A percentile compares a stretch with the other conserved stretches of the same genome.
phyloP scores from a whole-genome alignment of 148 eudicot species.

The Rhododendron ovatum region DNA sequence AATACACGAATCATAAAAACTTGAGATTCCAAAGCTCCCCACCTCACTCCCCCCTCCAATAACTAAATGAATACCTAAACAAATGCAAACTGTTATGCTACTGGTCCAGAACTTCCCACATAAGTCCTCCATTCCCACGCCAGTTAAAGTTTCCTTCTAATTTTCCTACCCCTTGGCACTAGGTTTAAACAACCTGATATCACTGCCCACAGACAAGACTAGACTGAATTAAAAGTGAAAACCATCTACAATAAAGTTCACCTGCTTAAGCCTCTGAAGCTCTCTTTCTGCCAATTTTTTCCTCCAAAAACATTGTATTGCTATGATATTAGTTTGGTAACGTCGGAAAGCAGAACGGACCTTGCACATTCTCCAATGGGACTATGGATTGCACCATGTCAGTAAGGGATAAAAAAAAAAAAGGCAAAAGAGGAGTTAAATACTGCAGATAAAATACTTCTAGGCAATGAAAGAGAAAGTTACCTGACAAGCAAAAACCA shows the following conservation, averaged over 20 bases:
- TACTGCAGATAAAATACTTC: neutral
- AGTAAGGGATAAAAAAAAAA: constrained; percentile 1
- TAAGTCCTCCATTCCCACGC: neutral
- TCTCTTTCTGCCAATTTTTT: constrained; percentile 68
- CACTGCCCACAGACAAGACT: neutral
- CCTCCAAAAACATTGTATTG: constrained; percentile 89
- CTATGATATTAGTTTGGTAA: constrained; percentile 62
- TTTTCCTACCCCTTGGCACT: neutral
- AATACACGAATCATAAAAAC: neutral
- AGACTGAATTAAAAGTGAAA: neutral
- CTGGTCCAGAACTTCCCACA: neutral
- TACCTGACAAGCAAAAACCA: neutral
- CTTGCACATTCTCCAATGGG: constrained; percentile 78
- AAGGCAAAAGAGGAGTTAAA: neutral
- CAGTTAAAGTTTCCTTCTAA: neutral
- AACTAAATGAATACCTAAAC: neutral
- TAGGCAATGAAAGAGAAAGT: neutral
- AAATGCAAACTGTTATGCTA: neutral
- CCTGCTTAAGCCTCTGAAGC: constrained; percentile 73
- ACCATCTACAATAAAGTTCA: constrained; percentile 15
- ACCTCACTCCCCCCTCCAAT: neutral
- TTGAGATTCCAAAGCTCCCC: neutral
- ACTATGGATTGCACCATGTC: constrained; percentile 32
- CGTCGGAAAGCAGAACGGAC: constrained; percentile 53
- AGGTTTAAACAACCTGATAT: neutral